Evolutionary conservation across 371 early-diverging fungal species (phyloP).

Genomic region (Funneliformis caledonium): DNA sequence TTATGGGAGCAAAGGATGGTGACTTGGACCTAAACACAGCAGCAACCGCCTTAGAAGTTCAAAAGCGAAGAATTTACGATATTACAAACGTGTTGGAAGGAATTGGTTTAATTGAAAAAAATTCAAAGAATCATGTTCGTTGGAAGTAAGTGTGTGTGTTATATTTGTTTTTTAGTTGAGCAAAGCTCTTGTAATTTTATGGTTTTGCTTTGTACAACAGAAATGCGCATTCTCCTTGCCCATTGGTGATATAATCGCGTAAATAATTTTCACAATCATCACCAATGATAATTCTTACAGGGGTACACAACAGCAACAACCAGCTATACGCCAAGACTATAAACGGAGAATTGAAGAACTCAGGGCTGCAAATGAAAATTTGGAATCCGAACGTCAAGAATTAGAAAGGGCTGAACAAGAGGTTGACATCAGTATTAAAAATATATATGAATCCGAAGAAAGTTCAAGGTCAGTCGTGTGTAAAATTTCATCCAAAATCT

Average conservation of each 20-base stretch:
- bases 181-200: not conserved
- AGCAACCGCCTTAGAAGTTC: slow-evolving; percentile 70
- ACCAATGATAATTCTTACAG: slow-evolving; percentile 23
- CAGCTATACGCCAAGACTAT: slow-evolving; percentile 21
- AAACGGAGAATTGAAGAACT: slow-evolving; percentile 30
- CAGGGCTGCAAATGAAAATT: slow-evolving; percentile 15
- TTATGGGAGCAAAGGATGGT: slow-evolving; percentile 67
- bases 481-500: not conserved
- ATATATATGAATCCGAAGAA: slow-evolving; percentile 31
- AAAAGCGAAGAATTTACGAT: slow-evolving; percentile 87
- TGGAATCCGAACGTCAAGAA: slow-evolving; percentile 12
- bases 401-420: slow-evolving; percentile 13
- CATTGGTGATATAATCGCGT: slow-evolving; percentile 22
- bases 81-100: slow-evolving; percentile 89
- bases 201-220: not conserved
- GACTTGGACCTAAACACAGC: slow-evolving; percentile 77
- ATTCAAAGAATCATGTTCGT: slow-evolving; percentile 78
- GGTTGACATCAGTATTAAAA: slow-evolving; percentile 24
- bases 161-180: not conserved
- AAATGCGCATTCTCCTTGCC: not conserved
- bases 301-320: slow-evolving; percentile 15
- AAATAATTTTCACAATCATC: slow-evolving; percentile 23
- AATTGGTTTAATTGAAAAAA: slow-evolving; percentile 76
- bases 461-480: not conserved
- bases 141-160: slow-evolving; percentile 68